A percentile compares a stretch with the other conserved stretches of the same genome.
Conservation (phyloP, 1,139 yeast genomes). For the Suhomyces kunorum region DNA sequence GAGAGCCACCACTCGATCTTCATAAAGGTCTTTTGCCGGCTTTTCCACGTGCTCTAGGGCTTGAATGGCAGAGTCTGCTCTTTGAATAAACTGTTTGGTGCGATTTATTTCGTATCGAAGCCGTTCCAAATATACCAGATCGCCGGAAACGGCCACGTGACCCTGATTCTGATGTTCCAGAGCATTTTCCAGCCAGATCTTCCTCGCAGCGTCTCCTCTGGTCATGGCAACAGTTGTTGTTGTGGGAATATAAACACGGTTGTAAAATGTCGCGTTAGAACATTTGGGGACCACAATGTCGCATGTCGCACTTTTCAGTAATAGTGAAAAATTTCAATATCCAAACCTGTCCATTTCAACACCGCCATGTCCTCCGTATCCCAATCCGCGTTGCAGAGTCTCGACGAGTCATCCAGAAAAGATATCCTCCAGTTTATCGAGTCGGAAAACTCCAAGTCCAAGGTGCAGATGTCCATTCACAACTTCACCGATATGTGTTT, state of each 20-base stretch:
- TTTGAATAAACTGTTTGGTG: conserved; percentile 28
- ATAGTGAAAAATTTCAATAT: conserved; percentile 5
- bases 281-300: conserved; percentile 1
- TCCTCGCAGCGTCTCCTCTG: conserved; percentile 4
- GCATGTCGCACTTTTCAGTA: conserved; percentile 1
- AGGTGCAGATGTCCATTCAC: conserved; percentile 84
- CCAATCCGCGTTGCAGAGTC: conserved; percentile 58
- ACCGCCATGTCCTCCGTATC: conserved; percentile 57
- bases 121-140: conserved; percentile 24
- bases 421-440: conserved; percentile 79
- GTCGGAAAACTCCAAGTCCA: conserved; percentile 81
- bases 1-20: conserved; percentile 23
- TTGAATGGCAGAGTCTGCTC: conserved; percentile 32
- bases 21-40: neutral
- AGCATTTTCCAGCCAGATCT: neutral
- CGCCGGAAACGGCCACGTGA: conserved; percentile 1
- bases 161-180: neutral
- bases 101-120: conserved; percentile 31
- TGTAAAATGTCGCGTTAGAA: conserved; percentile 6
- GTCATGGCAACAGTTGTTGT: conserved; percentile 3
- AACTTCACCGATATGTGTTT: conserved; percentile 88
- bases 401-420: conserved; percentile 71
- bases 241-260: neutral
- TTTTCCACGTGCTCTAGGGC: conserved; percentile 11
- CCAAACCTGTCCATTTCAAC: conserved; percentile 5